Evolutionary conservation across 2,329 filamentous ascomycete species (phyloP), one percentile per base, ranked within the genome.

Genomic region (Trichophyton rubrum): DNA sequence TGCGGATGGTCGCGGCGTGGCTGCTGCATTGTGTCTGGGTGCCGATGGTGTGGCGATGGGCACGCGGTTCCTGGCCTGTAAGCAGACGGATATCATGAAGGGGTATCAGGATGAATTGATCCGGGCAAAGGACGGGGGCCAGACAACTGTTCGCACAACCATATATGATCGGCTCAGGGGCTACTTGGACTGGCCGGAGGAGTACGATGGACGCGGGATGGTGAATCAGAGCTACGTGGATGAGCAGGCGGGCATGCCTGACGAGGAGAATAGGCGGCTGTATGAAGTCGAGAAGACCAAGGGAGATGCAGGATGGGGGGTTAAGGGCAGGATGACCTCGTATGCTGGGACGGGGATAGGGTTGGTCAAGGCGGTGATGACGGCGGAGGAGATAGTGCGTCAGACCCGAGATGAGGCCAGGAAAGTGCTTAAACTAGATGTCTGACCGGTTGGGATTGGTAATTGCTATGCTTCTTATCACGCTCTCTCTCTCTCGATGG

Each of bases 271-370:
- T 63, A 68, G 65, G 59, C 69, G 67, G 35, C 62, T 75, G 30
- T 79, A 80, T 69, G 68, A 76, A 38, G 71, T 77, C 64, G 82
- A 81, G 43, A 66, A 79, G 67, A 69, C 75, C 66, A 15, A 75
- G 80, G 56, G 79, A 79, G 72, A 72, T 2, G 70, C 77, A 4
- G 81, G 77, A 3, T 79, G 81, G 79, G 82, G 81, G 24, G 72
- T 71, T 0, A 69, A 77, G 8, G 81, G 77, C 3, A 75, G 83
- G 62, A 73, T 85, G 73, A 83, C 81, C 3, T 82, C 82, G 8
- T 87, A 85, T 75, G 83, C 82, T 13, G 84, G 84, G 3, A 80
- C 80, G 20, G 83, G 78, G 0, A 79, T 86, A 13, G 84, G 84
- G 0, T 72, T 86, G 62, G 75, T 85, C 1, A 79, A 70, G 53